Conservation (phyloP, 495 filamentous ascomycete genomes). For the Diplogelasinospora grovesii region DNA sequence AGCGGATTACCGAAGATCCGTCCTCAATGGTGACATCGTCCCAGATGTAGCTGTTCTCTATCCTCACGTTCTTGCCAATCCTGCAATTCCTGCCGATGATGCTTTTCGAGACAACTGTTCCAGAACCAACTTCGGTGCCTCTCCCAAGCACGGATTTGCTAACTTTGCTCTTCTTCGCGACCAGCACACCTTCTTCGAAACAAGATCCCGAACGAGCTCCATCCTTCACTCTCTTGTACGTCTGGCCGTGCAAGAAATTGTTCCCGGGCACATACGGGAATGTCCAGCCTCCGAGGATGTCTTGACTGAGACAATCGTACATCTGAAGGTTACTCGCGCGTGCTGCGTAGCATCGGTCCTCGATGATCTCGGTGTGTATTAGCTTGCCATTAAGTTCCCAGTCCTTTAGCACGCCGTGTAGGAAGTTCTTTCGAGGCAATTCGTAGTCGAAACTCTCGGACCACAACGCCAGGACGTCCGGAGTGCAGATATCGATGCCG, state of each 20-base stretch:
- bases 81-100: conserved; percentile 75
- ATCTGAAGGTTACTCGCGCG: conserved; percentile 77
- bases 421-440: conserved; percentile 75
- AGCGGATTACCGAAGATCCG: conserved; percentile 57
- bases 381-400: conserved; percentile 95
- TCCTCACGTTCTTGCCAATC: conserved; percentile 74
- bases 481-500: conserved; percentile 95
- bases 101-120: conserved; percentile 60
- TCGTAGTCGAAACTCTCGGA: conserved; percentile 98
- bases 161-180: conserved; percentile 41
- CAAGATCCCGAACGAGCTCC: conserved; percentile 61
- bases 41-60: conserved; percentile 87
- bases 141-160: conserved; percentile 67
- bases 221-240: conserved; percentile 65
- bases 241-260: conserved; percentile 71
- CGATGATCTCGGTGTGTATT: conserved; percentile 82
- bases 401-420: conserved; percentile 90
- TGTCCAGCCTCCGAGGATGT: conserved; percentile 83
- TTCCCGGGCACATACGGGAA: conserved; percentile 89
- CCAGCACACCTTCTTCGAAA: conserved; percentile 62
- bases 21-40: conserved; percentile 72
- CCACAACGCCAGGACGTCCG: conserved; percentile 90
- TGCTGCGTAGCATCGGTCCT: conserved; percentile 72
- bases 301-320: conserved; percentile 85
- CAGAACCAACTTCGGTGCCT: conserved; percentile 67